A percentile compares a stretch with the other conserved stretches of the same genome.
Evolutionary conservation across 345 rosid species (phyloP).

Genomic region (Lumnitzera racemosa): DNA sequence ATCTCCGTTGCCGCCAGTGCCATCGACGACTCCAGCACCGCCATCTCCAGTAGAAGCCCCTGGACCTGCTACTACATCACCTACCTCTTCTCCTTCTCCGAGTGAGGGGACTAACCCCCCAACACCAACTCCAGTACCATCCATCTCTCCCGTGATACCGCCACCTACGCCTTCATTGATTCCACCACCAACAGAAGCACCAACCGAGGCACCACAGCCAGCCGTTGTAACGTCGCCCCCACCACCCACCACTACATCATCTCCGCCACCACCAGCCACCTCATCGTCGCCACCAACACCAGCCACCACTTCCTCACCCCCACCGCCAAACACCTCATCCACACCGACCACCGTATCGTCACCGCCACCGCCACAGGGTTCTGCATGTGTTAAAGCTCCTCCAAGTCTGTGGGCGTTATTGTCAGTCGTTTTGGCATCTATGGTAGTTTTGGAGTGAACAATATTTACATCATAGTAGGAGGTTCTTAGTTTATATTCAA

Average conservation of each 20-base stretch:
- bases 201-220: no score
- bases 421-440: neutral
- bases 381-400: no score
- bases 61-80: neutral
- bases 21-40: slow-evolving; percentile 9
- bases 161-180: no score
- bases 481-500: neutral
- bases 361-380: no score
- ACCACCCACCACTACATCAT: neutral
- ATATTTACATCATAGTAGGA: neutral
- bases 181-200: no score
- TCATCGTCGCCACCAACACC: neutral
- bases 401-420: neutral
- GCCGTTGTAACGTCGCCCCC: neutral
- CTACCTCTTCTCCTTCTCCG: no score
- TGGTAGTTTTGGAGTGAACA: neutral
- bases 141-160: no score
- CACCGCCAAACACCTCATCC: slow-evolving; percentile 1
- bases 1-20: neutral
- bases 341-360: no score
- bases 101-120: no score
- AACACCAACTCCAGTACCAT: no score
- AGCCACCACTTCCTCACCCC: slow-evolving; percentile 9
- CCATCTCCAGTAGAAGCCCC: slow-evolving; percentile 16
- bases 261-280: slow-evolving; percentile 8